A percentile compares a stretch with the other conserved stretches of the same genome.
Conservation (phyloP, 345 rosid genomes). For the Litchi chinensis region DNA sequence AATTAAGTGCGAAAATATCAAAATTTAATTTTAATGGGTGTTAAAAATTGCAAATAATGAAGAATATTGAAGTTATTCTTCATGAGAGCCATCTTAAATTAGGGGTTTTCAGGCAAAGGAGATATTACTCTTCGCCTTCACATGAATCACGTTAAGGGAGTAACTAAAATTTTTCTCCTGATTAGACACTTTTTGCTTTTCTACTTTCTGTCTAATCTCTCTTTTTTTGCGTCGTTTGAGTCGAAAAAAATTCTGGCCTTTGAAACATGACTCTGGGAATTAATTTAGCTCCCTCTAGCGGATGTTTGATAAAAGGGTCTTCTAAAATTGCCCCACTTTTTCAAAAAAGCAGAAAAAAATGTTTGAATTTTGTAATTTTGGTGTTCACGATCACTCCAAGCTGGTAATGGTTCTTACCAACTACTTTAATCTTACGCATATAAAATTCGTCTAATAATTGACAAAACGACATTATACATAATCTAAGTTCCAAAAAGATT, state of each 20-base stretch:
- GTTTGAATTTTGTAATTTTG: no score
- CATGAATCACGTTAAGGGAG: constrained; percentile 14
- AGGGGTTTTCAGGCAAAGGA: background rate
- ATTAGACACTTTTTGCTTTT: no score
- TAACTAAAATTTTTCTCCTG: no score
- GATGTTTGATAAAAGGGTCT: background rate
- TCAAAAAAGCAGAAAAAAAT: no score
- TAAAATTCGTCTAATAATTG: no score
- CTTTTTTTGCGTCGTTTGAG: background rate
- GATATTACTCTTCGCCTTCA: background rate
- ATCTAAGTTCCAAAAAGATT: background rate
- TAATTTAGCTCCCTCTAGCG: background rate
- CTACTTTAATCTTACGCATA: no score
- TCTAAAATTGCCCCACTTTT: background rate
- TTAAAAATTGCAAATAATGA: no score
- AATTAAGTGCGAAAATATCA: no score
- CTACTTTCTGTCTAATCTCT: background rate
- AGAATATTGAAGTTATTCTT: no score
- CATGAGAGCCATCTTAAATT: no score
- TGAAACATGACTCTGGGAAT: background rate
- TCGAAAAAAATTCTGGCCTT: background rate
- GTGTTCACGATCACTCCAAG: no score
- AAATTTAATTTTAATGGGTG: background rate
- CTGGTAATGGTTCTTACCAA: background rate
- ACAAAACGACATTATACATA: background rate